Conservation (phyloP, 768 basidiomycete species). For the Coprinopsis strossmayeri region DNA sequence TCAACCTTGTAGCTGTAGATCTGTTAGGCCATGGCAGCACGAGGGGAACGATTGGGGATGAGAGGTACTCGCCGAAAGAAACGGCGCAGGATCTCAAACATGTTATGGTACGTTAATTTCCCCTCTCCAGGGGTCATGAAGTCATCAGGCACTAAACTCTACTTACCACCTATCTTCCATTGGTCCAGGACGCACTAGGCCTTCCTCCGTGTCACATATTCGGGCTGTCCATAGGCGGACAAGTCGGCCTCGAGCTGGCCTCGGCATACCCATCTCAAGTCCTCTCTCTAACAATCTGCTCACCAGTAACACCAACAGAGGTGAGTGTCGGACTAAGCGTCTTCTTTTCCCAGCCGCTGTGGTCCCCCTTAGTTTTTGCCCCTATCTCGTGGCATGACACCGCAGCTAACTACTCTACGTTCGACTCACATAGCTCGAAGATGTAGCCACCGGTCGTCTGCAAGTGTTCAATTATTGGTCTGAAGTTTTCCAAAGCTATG, state of each 20-base stretch:
- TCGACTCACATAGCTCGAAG: conserved; percentile 26
- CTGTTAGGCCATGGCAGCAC: conserved; percentile 28
- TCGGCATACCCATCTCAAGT: conserved; percentile 23
- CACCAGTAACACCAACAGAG: conserved; percentile 26
- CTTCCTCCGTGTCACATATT: conserved; percentile 30
- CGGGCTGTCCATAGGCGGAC: conserved; percentile 27
- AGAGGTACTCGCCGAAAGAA: conserved; percentile 21
- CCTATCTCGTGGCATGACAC: too few relatives aligned
- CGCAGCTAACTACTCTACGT: background rate
- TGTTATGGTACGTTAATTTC: conserved; percentile 26
- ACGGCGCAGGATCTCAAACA: conserved; percentile 25
- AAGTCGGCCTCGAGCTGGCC: conserved; percentile 27
- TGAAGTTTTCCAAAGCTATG: conserved; percentile 12
- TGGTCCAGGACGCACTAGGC: conserved; percentile 22
- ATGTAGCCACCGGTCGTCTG: conserved; percentile 20
- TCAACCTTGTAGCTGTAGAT: conserved; percentile 32
- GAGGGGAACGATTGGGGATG: conserved; percentile 18
- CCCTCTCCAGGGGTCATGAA: background rate
- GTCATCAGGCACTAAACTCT: background rate
- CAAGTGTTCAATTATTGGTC: conserved; percentile 22
- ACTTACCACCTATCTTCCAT: background rate
- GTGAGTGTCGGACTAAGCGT: too few relatives aligned
- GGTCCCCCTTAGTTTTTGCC: background rate
- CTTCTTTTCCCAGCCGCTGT: too few relatives aligned
- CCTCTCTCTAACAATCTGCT: conserved; percentile 29